A percentile compares a stretch with the other conserved stretches of the same genome.
Evolutionary conservation across 352 stramenopile species (phyloP).

Genomic region (Pythium plurisporium): DNA sequence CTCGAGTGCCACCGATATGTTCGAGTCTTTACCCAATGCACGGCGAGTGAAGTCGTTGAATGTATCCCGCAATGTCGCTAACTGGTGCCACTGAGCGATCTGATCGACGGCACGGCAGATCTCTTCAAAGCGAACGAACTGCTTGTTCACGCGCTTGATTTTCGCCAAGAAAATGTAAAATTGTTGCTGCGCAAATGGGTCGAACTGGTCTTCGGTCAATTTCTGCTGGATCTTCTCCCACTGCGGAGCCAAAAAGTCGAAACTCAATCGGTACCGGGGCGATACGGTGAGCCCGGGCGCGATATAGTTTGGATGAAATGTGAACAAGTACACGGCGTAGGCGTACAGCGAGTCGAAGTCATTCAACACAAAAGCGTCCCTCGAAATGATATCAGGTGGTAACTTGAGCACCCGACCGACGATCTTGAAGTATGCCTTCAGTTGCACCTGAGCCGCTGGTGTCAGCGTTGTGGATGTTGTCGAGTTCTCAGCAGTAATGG

Average conservation of each 20-base stretch:
- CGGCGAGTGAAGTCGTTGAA: conserved; percentile 67
- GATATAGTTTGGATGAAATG: conserved; percentile 63
- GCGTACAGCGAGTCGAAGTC: conserved; percentile 75
- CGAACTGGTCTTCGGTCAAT: conserved; percentile 49
- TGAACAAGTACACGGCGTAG: conserved; percentile 55
- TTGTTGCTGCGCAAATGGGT: conserved; percentile 65
- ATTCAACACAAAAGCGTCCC: conserved; percentile 63
- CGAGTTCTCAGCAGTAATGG: conserved; percentile 38
- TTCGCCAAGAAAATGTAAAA: conserved; percentile 73
- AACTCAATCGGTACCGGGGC: conserved; percentile 54
- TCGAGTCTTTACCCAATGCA: conserved; percentile 66
- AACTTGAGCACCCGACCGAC: conserved; percentile 43
- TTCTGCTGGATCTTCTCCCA: conserved; percentile 69
- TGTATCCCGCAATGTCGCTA: conserved; percentile 35
- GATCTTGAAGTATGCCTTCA: conserved; percentile 74
- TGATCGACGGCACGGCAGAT: conserved; percentile 47
- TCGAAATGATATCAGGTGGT: conserved; percentile 55
- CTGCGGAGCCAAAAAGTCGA: conserved; percentile 46
- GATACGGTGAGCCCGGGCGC: conserved; percentile 38
- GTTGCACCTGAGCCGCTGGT: conserved; percentile 45
- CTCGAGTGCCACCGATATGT: conserved; percentile 61
- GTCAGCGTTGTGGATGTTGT: conserved; percentile 53
- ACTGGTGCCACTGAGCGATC: conserved; percentile 53
- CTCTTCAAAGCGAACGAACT: conserved; percentile 53
- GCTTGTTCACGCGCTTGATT: conserved; percentile 53